These are phyloP conservation scores for Ophiostoma australiae DNA, from an alignment of 2,329 filamentous ascomycete genomes.

Conservation along the genomic window DNA sequence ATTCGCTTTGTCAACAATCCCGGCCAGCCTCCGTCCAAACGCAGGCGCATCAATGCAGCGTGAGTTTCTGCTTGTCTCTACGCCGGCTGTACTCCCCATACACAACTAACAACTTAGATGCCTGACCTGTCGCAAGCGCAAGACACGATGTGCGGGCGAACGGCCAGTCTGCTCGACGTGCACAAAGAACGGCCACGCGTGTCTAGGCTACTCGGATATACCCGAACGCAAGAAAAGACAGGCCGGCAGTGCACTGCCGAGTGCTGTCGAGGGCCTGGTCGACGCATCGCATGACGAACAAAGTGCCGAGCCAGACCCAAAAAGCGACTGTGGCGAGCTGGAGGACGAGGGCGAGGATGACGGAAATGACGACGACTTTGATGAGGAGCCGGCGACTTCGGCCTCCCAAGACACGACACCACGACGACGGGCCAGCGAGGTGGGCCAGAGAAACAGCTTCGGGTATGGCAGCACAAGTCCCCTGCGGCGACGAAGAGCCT, in stretches of 20 bases:
- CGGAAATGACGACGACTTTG: not conserved
- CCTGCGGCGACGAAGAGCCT: not conserved
- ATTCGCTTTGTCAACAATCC: conserved; percentile 80
- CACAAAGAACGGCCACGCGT: conserved; percentile 63
- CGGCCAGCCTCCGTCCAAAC: conserved; percentile 73
- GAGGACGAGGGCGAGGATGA: conserved; percentile 27
- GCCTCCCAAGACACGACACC: conserved; percentile 36
- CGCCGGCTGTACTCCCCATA: not conserved
- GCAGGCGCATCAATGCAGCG: conserved; percentile 74
- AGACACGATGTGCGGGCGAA: conserved; percentile 70
- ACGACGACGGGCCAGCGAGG: not conserved
- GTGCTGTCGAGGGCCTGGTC: not conserved
- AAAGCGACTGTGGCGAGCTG: not conserved
- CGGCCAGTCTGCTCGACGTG: conserved; percentile 68
- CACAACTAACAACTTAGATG: conserved; percentile 43
- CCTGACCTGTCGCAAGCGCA: conserved; percentile 68
- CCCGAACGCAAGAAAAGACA: conserved; percentile 29
- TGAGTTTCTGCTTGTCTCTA: conserved; percentile 41
- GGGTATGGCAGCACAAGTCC: not conserved
- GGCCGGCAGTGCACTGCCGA: not conserved
- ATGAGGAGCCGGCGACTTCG: not conserved
- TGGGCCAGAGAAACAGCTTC: not conserved
- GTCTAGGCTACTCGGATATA: conserved; percentile 60
- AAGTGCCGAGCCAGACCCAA: not conserved
- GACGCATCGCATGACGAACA: no score